These are phyloP conservation scores for Neurospora terricola DNA, from an alignment of 495 filamentous ascomycete genomes.

Conservation along the genomic window DNA sequence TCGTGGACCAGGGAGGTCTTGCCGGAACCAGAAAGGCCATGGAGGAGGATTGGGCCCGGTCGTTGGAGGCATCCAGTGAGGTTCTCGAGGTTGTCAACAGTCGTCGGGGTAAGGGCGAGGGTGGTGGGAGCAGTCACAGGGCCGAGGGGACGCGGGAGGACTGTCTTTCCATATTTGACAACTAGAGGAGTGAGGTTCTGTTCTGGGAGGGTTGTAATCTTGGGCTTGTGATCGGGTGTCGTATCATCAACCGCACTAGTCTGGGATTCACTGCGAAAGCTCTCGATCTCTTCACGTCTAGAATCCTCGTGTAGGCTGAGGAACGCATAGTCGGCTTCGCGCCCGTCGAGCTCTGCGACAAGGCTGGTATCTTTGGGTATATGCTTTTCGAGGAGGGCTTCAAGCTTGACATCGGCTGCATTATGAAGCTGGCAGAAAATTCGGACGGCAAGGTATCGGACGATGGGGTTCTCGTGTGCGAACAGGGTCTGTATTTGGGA, in stretches of 20 bases:
- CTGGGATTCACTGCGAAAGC: conserved; percentile 30
- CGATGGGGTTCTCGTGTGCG: conserved; percentile 43
- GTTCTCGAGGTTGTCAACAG: conserved; percentile 53
- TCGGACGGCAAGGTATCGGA: conserved; percentile 74
- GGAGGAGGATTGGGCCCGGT: conserved; percentile 62
- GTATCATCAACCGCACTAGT: conserved; percentile 7
- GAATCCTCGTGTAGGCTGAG: conserved; percentile 71
- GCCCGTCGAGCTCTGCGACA: conserved; percentile 64
- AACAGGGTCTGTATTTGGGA: conserved; percentile 59
- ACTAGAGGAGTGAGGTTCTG: conserved; percentile 32
- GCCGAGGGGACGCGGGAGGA: conserved; percentile 56
- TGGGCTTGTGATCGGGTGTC: background rate
- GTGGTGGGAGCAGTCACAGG: conserved; percentile 37
- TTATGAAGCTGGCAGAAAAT: conserved; percentile 68
- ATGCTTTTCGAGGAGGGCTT: conserved; percentile 57
- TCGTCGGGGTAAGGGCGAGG: conserved; percentile 65
- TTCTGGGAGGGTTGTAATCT: conserved; percentile 9
- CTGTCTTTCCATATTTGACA: conserved; percentile 44
- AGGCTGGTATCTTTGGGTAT: conserved; percentile 49
- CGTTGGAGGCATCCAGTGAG: conserved; percentile 57
- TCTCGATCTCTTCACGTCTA: conserved; percentile 31
- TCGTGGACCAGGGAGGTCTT: conserved; percentile 85
- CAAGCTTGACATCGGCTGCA: conserved; percentile 67
- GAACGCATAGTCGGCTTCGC: conserved; percentile 72
- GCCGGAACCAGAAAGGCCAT: conserved; percentile 77